Conservation (phyloP, 805 yeast species). For the Naumovozyma castellii region DNA sequence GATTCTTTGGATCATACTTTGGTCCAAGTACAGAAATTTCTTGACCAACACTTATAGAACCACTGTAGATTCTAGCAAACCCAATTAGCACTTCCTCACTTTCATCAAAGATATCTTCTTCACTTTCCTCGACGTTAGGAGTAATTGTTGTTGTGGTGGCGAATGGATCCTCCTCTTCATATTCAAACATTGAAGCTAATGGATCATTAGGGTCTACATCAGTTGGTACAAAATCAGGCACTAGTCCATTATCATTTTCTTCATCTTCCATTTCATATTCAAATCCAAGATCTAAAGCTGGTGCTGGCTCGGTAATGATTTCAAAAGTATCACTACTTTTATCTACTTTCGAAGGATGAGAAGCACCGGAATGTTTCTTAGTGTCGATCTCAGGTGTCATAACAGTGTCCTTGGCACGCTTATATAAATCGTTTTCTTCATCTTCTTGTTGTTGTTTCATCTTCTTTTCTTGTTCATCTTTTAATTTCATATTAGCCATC, state of each 20-base stretch:
- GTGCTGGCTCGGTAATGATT: constrained; percentile 20
- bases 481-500: constrained; percentile 12
- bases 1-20: constrained; percentile 62
- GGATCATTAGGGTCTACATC: constrained; percentile 33
- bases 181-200: constrained; percentile 32
- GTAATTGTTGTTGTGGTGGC: constrained; percentile 31
- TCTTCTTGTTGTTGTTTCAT: constrained; percentile 6
- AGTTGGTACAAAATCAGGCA: constrained; percentile 20
- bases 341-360: constrained; percentile 1
- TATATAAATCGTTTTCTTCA: constrained; percentile 13
- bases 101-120: constrained; percentile 36
- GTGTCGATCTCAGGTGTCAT: constrained; percentile 19
- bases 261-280: constrained; percentile 15
- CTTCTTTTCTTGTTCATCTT: constrained; percentile 6
- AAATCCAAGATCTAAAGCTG: constrained; percentile 20
- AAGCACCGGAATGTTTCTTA: not conserved
- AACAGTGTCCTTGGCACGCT: constrained; percentile 21
- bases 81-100: constrained; percentile 69
- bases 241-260: constrained; percentile 15
- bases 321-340: constrained; percentile 10
- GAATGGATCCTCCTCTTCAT: constrained; percentile 47
- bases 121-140: constrained; percentile 39
- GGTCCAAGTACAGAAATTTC: constrained; percentile 75
- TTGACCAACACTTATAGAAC: constrained; percentile 69
- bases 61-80: constrained; percentile 82